Evolutionary conservation across 768 basidiomycete genomes (phyloP).

Genomic region (Termitomyces sp.): DNA sequence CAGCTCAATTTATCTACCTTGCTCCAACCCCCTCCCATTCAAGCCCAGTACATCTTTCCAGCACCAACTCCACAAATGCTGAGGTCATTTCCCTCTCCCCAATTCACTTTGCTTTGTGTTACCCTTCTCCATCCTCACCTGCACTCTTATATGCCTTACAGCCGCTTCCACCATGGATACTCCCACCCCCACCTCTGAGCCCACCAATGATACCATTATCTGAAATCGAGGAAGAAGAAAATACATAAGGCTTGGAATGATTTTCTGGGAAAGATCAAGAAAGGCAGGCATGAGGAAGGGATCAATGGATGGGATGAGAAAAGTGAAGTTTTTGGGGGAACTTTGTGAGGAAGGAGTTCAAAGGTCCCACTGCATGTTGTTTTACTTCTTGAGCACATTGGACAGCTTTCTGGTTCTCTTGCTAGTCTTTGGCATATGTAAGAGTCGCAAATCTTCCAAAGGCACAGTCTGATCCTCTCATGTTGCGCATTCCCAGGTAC

Average conservation of each 20-base stretch:
- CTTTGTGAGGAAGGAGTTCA: neutral
- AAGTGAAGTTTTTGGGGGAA: neutral
- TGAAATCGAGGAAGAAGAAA: slow-evolving; percentile 1
- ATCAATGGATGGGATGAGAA: neutral
- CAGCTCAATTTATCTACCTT: neutral
- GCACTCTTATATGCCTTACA: neutral
- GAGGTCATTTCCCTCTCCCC: neutral
- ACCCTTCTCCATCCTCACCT: neutral
- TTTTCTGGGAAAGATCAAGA: slow-evolving; percentile 19
- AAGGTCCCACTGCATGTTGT: neutral
- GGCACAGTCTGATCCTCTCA: too few relatives aligned
- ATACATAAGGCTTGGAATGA: slow-evolving; percentile 10
- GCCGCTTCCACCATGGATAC: slow-evolving; percentile 9
- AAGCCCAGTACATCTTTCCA: neutral
- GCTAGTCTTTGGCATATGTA: too few relatives aligned
- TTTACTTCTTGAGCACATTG: neutral
- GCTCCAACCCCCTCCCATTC: neutral
- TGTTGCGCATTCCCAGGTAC: too few relatives aligned
- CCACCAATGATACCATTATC: slow-evolving; percentile 13
- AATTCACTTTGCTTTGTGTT: neutral
- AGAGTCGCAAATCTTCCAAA: too few relatives aligned
- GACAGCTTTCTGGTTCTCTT: neutral
- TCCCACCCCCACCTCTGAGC: slow-evolving; percentile 8
- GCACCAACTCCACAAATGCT: neutral
- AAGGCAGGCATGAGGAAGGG: neutral